Conservation (phyloP, 306 rosid species). For the Neltuma alba region DNA sequence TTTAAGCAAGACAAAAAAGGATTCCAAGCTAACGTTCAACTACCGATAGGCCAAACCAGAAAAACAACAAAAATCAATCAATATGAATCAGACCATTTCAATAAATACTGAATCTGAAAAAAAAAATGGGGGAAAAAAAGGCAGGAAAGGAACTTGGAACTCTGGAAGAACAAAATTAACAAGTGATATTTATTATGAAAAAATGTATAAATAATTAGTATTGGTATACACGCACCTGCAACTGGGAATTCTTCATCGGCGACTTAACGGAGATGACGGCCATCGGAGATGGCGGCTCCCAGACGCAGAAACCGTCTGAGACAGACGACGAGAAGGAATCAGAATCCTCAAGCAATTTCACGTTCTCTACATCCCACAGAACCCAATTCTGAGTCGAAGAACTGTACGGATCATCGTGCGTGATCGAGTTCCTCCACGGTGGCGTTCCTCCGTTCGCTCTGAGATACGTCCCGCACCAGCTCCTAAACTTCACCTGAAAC, state of each 20-base stretch:
- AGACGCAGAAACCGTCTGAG: slow-evolving; percentile 48
- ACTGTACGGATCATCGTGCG: slow-evolving; percentile 60
- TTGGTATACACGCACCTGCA: background rate
- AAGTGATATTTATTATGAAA: no score
- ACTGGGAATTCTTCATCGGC: slow-evolving; percentile 14
- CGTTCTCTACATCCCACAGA: slow-evolving; percentile 66
- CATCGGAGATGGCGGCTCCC: slow-evolving; percentile 58
- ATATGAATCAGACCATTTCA: background rate
- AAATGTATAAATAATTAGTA: no score
- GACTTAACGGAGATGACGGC: slow-evolving; percentile 19
- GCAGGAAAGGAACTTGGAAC: no score
- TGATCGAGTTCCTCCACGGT: slow-evolving; percentile 82
- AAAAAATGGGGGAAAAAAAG: no score
- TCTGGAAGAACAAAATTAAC: no score
- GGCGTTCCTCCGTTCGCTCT: slow-evolving; percentile 82
- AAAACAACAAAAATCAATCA: background rate
- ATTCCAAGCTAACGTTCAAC: no score
- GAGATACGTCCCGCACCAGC: slow-evolving; percentile 65
- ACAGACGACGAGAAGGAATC: slow-evolving; percentile 46
- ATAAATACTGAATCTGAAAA: no score
- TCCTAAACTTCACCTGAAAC: slow-evolving; percentile 64
- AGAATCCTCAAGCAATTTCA: slow-evolving; percentile 31
- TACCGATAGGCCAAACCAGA: background rate
- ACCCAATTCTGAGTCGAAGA: slow-evolving; percentile 59
- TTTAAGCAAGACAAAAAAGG: no score